Conservation (phyloP, 352 stramenopile genomes). For the Pythium chondricola region DNA sequence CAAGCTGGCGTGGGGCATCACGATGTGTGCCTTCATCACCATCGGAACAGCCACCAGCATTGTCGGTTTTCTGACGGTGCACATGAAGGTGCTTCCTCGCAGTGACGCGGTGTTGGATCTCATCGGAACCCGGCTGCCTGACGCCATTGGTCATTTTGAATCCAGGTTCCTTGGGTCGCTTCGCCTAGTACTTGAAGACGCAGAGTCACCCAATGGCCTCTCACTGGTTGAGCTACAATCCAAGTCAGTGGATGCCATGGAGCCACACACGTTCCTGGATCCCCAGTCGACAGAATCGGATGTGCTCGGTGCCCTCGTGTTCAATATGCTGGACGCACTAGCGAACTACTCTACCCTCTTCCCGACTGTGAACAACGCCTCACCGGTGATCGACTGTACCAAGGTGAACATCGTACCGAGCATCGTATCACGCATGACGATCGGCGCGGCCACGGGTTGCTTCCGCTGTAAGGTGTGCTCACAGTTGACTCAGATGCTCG, state of each 20-base stretch:
- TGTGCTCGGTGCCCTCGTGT: slow-evolving; percentile 29
- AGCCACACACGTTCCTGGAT: slow-evolving; percentile 38
- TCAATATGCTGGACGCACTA: slow-evolving; percentile 33
- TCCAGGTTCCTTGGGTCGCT: slow-evolving; percentile 29
- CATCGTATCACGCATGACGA: slow-evolving; percentile 40
- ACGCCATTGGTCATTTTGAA: slow-evolving; percentile 31
- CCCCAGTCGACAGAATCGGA: slow-evolving; percentile 32
- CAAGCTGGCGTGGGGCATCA: slow-evolving; percentile 34
- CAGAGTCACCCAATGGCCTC: slow-evolving; percentile 3
- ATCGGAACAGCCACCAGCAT: slow-evolving; percentile 18
- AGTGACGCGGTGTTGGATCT: slow-evolving; percentile 15
- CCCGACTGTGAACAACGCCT: slow-evolving; percentile 28
- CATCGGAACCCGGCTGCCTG: slow-evolving; percentile 23
- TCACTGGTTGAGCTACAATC: slow-evolving; percentile 27
- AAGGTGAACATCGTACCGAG: slow-evolving; percentile 44
- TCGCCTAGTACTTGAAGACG: slow-evolving; percentile 21
- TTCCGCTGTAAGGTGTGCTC: slow-evolving; percentile 61
- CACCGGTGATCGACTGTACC: slow-evolving; percentile 26
- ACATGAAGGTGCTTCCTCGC: slow-evolving; percentile 26
- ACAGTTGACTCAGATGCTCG: slow-evolving; percentile 25
- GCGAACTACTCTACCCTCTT: slow-evolving; percentile 35
- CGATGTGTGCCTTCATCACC: slow-evolving; percentile 27
- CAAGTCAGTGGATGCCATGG: slow-evolving; percentile 16
- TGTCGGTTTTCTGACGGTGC: slow-evolving; percentile 27
- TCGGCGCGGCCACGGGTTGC: slow-evolving; percentile 44